Base-by-base conservation (phyloP, 2,329 filamentous ascomycete genomes). In the Fusarium irregulare region DNA sequence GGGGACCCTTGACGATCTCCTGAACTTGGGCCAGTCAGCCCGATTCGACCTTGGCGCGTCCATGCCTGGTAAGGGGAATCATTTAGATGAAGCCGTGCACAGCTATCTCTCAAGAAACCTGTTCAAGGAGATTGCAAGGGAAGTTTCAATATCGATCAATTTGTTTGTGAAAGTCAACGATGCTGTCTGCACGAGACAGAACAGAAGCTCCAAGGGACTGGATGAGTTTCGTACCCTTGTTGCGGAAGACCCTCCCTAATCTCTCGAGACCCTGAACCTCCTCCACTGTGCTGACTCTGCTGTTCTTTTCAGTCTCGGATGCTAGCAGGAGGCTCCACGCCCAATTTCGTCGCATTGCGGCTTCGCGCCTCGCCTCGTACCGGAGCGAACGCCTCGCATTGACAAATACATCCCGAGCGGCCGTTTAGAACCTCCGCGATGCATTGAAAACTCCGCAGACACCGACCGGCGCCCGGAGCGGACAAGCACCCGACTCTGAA, bases 181-280 rank as follows among this genome's bases (percentile, higher is more conserved):
- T 32, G 48, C 23, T 51, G 21, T n/a, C 6, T 51, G 45, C 56
- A 58, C 44, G 48, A 57, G 30, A 59, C 45, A 42, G 34, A 23
- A 47, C 25, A 51, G 21, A 42, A 67, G 18, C 44, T 57, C 56
- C 47, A 66, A 60, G 34, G 44, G 37, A 55, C 57, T 59, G 64
- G 50, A 51, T 49, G 49, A 51, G 73, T 75, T 75, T 70, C 67
- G 61, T 25, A 73, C 56, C 73, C 73, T 58, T 75, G 71, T 56
- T 21, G 41, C 49, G 45, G 57, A 47, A 73, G 70, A 65, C 65
- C 61, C 72, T 71, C 68, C 63, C 57, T 56, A 74, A 75, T 75
- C 60, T 75, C 70, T 63, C 58, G 46, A 64, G 58, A 57, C 71
- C 72, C 66, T 70, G 65, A 57, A 34, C 46, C 59, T 64, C 55